Base-by-base conservation (phyloP, 1,284 basidiomycete species). In the Heterobasidion occidentale region DNA sequence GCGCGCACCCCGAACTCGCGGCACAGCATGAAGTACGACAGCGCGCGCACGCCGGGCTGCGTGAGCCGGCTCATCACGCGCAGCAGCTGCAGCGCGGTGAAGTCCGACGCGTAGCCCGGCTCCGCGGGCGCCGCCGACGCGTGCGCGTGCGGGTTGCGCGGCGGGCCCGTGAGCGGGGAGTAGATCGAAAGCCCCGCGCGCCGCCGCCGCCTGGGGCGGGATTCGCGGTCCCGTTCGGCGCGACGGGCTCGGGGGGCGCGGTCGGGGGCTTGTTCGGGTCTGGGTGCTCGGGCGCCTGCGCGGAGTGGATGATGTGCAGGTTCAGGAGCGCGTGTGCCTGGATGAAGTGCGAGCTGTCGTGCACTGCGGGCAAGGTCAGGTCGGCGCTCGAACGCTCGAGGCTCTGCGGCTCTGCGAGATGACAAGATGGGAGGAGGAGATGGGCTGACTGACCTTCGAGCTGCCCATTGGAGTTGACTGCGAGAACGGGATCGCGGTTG, bases 21-120 rank as follows among this genome's bases (percentile, higher is more conserved):
- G 64, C 88, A 91, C 8, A 91, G 75, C 58, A 84, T 71, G 69
- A 92, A 92, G 68, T 92, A 92, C 1, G 84, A 78, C 50, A 92
- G 70, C 59, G 83, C 79, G 17, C 72, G 75, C 51, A 79, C 78
- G 45, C 78, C 79, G 0, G 79, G 77, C 63, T 84, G 79, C 27
- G 82, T 79, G 54, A 90, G 74, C 46, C 86, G 77, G 64, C 80
- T 83, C 84, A 89, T 88, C 46, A 86, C 85, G 64, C 84, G 85
- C 60, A 90, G 74, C 15, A 90, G 74, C 61, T 87, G 81, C 77
- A 86, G 83, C 14, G 88, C 86, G 33, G 77, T 78, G 66, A 90
- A 88, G 51, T 85, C 79, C 0, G 71, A 64, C 8, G 66, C 64
- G 55, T 71, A 70, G 1, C 65, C 64, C 6, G 66, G 62, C 6